These are phyloP conservation scores for Cryphonectria naterciae DNA, from an alignment of 2,329 filamentous ascomycete species.

Conservation along the genomic window DNA sequence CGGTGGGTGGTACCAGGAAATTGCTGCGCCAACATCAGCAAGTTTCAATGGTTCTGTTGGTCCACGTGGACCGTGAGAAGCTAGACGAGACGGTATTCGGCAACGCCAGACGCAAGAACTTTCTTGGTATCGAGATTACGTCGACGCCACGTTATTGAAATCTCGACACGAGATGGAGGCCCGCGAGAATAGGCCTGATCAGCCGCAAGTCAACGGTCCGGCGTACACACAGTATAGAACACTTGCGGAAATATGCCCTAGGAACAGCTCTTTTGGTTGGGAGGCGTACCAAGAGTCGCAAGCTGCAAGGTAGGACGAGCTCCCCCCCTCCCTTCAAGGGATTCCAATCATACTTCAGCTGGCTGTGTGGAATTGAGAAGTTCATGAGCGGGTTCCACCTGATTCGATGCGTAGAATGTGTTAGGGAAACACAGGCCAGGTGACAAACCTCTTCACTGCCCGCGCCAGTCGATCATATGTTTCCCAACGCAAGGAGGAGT, in stretches of 20 bases:
- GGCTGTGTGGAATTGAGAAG: not conserved
- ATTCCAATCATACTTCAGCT: not conserved
- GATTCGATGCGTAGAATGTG: not conserved
- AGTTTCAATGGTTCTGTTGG: not conserved
- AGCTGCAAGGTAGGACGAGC: not conserved
- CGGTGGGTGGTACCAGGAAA: not conserved
- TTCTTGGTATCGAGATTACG: not conserved
- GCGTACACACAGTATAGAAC: too few relatives aligned
- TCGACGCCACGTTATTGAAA: not conserved
- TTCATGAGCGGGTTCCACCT: not conserved
- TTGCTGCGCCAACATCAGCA: not conserved
- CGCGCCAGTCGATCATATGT: not conserved
- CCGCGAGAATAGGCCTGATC: not conserved
- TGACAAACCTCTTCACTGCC: not conserved
- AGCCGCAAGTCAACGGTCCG: not conserved
- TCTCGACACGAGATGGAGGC: not conserved
- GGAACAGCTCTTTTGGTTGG: not conserved
- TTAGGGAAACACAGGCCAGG: not conserved
- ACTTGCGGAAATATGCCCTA: not conserved
- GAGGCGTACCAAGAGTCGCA: not conserved
- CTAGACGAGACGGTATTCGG: not conserved
- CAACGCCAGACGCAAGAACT: not conserved
- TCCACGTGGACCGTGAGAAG: not conserved
- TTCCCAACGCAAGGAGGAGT: not conserved
- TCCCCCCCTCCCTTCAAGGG: too few relatives aligned